phyloP scores from a whole-genome alignment of 495 filamentous ascomycete genomes.

The Hypoxylon perforatum region DNA sequence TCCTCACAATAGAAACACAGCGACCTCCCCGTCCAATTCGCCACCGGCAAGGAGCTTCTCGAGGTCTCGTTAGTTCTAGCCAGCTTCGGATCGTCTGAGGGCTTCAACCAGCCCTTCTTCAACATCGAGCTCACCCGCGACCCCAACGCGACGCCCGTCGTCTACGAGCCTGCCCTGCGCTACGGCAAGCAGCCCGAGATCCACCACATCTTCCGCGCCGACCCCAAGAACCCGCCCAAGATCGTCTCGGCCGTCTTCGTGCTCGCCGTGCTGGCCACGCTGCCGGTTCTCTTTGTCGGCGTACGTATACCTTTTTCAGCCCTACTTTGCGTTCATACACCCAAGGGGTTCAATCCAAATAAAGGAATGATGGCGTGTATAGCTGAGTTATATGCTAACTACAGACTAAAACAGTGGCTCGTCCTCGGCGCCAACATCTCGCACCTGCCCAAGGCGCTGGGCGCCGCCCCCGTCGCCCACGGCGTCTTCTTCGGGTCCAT shows the following conservation, averaged over 20 bases:
- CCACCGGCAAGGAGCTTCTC: conserved; percentile 72
- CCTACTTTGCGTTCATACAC: no score
- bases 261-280: conserved; percentile 72
- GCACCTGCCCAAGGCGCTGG: conserved; percentile 78
- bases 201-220: conserved; percentile 87
- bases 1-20: conserved; percentile 81
- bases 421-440: conserved; percentile 85
- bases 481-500: conserved; percentile 85
- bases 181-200: conserved; percentile 88
- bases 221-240: conserved; percentile 83
- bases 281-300: conserved; percentile 75
- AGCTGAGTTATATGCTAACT: conserved; percentile 20
- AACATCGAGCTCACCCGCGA: conserved; percentile 66
- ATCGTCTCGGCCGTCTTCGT: conserved; percentile 83
- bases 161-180: conserved; percentile 73
- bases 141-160: conserved; percentile 67
- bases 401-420: conserved; percentile 67
- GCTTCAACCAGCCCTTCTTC: conserved; percentile 76
- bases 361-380: background rate
- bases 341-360: no score
- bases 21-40: conserved; percentile 87
- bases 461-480: conserved; percentile 80
- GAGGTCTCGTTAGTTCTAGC: conserved; percentile 82
- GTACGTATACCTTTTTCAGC: conserved; percentile 62
- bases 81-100: conserved; percentile 81